Evolutionary conservation across 345 rosid genomes (phyloP), one percentile per base, ranked within the genome.

Genomic region (Populus simonii): DNA sequence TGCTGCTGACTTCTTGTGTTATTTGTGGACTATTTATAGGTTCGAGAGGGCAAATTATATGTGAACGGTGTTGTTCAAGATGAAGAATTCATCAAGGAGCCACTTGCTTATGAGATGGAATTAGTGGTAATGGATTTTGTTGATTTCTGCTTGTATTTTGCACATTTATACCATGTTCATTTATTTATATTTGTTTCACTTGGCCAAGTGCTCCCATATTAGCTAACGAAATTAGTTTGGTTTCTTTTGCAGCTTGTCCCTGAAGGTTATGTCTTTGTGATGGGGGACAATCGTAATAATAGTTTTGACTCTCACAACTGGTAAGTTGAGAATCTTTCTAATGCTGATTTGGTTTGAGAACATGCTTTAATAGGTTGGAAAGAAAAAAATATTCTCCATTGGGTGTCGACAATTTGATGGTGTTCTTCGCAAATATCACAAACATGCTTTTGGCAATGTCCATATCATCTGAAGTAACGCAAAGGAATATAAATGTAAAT

Each of bases 231-330:
- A 13, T 66, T 43, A 20, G 1, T 17, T 8, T 51, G 39, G 45
- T 15, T 38, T 33, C 66, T 7, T 53, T 79, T 86, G 83, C 89
- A 94, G 98, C 66, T 86, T 74, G 92, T 94, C 74, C 98, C 97
- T 41, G 88, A 89, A 84, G 98, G 90, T 55, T 89, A 81, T 80
- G 98, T 94, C 49, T 93, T 90, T 74, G 98, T 94, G 66, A 74
- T 94, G 91, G 97, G 98, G 74, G 98, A 94, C 86, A 94, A 94
- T 73, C 94, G 97, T 17, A 94, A 94, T 75, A 89, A 92, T 84
- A 94, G 98, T 80, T 89, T 87, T 55, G 98, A 94, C 84, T 94
- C 98, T 67, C 97, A 90, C 81, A 76, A 88, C 86, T 94, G 98
- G 98, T 94, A 88, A 85, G 65, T 76, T 69, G n/a, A 17, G 36